phyloP scores from a whole-genome alignment of 148 eudicot species.

The Rhododendron kiyosumense region DNA sequence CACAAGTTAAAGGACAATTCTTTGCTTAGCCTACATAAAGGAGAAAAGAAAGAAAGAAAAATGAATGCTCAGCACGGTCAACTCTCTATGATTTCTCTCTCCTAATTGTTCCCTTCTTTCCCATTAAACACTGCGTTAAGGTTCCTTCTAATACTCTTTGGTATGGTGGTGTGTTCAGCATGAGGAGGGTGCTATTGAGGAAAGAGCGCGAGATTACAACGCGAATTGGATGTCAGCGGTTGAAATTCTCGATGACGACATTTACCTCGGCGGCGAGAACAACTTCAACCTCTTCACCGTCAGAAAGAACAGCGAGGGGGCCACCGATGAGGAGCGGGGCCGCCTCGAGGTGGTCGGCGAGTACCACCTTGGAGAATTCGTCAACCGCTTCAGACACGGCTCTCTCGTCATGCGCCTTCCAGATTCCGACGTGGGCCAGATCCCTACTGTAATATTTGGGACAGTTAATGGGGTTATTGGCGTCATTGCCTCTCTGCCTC shows the following conservation, averaged over 20 bases:
- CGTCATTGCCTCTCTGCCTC: slow-evolving; percentile 85
- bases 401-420: slow-evolving; percentile 97
- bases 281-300: slow-evolving; percentile 89
- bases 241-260: slow-evolving; percentile 86
- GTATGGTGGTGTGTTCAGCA: slow-evolving; percentile 43
- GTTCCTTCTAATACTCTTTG: background rate
- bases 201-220: slow-evolving; percentile 96
- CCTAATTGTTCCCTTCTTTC: background rate
- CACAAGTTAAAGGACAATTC: too few relatives aligned
- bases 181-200: slow-evolving; percentile 98
- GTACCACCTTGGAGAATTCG: slow-evolving; percentile 94
- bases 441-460: slow-evolving; percentile 73
- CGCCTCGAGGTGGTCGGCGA: slow-evolving; percentile 98
- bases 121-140: background rate
- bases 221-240: slow-evolving; percentile 99
- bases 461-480: slow-evolving; percentile 90
- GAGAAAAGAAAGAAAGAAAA: background rate
- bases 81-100: background rate
- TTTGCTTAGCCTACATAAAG: background rate
- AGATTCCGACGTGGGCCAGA: slow-evolving; percentile 74
- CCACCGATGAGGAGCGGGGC: slow-evolving; percentile 97
- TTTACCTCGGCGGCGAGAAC: slow-evolving; percentile 84
- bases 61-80: background rate
- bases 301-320: slow-evolving; percentile 85
- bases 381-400: slow-evolving; percentile 86